Evolutionary conservation across 495 filamentous ascomycete genomes (phyloP).

Genomic region (Lasiosphaeria ovina): DNA sequence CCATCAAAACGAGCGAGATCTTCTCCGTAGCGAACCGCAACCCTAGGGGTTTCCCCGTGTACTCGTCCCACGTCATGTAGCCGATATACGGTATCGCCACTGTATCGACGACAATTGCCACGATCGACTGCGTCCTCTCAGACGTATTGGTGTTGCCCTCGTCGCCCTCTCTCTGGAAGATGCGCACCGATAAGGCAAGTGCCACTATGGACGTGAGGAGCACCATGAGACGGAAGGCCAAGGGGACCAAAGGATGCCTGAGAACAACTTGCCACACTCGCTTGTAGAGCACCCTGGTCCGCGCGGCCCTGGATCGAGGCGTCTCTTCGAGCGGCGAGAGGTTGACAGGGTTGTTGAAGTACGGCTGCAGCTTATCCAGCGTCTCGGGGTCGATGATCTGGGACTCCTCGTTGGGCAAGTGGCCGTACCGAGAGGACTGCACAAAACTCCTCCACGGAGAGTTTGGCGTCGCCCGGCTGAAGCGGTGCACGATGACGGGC

Average conservation of each 20-base stretch:
- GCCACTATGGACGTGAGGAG: constrained; percentile 78
- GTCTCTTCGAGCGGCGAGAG: constrained; percentile 19
- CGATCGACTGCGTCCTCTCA: constrained; percentile 72
- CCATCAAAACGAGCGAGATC: constrained; percentile 81
- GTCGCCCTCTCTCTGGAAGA: constrained; percentile 59
- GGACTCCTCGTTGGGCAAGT: constrained; percentile 41
- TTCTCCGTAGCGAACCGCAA: constrained; percentile 80
- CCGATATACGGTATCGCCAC: constrained; percentile 84
- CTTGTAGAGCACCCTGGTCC: constrained; percentile 38
- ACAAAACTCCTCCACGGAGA: constrained; percentile 51
- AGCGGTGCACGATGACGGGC: constrained; percentile 54
- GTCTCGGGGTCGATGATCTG: constrained; percentile 43
- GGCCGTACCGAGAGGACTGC: constrained; percentile 50
- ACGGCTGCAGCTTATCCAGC: constrained; percentile 49
- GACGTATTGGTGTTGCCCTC: constrained; percentile 37
- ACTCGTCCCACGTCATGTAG: constrained; percentile 96
- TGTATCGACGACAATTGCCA: constrained; percentile 88
- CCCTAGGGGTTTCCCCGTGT: constrained; percentile 87
- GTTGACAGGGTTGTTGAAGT: constrained; percentile 40
- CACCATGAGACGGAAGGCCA: constrained; percentile 78
- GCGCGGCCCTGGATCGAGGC: constrained; percentile 12
- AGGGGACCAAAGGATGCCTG: constrained; percentile 78
- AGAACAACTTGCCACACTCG: constrained; percentile 54
- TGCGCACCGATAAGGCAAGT: constrained; percentile 73
- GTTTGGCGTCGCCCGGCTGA: constrained; percentile 34